Evolutionary conservation across 176 grass and related monocot genomes (phyloP).

Genomic region (Hsuehochloa calcarea): DNA sequence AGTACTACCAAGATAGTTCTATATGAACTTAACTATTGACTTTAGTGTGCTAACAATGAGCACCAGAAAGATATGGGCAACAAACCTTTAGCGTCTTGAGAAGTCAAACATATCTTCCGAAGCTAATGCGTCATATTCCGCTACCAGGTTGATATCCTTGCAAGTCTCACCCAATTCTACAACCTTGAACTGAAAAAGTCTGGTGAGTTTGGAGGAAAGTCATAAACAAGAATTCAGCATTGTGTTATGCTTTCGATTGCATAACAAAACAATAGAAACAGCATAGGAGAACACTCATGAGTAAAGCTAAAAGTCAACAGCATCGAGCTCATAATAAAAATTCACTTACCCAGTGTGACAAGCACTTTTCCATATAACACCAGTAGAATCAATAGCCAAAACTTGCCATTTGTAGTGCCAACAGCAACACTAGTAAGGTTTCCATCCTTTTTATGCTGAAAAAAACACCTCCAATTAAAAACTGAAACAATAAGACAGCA

Average conservation of each 20-base stretch:
- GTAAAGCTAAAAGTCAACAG: constrained; percentile 7
- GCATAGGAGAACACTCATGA: not conserved
- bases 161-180: constrained; percentile 42
- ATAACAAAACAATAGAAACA: not conserved
- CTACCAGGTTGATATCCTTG: constrained; percentile 26
- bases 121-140: constrained; percentile 5
- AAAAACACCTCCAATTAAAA: constrained; percentile 34
- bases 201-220: not conserved
- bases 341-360: constrained; percentile 44
- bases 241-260: not conserved
- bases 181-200: constrained; percentile 45
- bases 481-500: not conserved
- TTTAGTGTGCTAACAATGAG: constrained; percentile 13
- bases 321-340: not conserved
- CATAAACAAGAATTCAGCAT: too few species aligned
- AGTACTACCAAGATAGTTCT: not conserved
- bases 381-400: constrained; percentile 40
- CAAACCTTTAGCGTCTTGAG: constrained; percentile 16
- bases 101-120: not conserved
- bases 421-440: constrained; percentile 40
- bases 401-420: constrained; percentile 48
- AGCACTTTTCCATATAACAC: constrained; percentile 33
- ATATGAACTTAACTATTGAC: not conserved
- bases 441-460: constrained; percentile 39
- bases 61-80: not conserved